These are phyloP conservation scores for Ceratocystis eucalypticola DNA, from an alignment of 2,329 filamentous ascomycete genomes.

Conservation along the genomic window DNA sequence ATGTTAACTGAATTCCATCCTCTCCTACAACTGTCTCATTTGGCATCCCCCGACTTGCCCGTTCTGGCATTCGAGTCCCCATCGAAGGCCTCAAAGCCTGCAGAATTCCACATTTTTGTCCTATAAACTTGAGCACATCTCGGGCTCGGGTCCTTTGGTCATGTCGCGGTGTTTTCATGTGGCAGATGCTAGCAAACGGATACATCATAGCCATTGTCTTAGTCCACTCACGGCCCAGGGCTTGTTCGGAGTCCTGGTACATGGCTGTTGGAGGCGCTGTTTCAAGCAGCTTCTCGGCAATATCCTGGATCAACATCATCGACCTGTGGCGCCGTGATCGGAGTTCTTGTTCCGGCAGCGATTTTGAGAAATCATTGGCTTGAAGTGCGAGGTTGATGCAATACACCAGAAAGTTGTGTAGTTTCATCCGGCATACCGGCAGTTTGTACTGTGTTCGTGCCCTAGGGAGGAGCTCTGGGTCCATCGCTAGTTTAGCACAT, in stretches of 20 bases:
- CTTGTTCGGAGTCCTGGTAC: neutral
- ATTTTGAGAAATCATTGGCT: neutral
- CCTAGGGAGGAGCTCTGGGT: neutral
- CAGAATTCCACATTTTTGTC: slow-evolving; percentile 14
- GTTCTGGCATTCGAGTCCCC: slow-evolving; percentile 11
- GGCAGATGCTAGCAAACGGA: slow-evolving; percentile 17
- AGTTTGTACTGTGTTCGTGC: slow-evolving; percentile 12
- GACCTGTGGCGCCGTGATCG: neutral
- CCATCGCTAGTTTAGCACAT: neutral
- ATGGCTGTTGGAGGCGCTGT: slow-evolving; percentile 10
- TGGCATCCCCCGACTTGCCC: slow-evolving; percentile 6
- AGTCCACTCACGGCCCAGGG: slow-evolving; percentile 5
- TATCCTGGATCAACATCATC: slow-evolving; percentile 9
- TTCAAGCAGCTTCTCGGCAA: slow-evolving; percentile 11
- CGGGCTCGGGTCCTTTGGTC: slow-evolving; percentile 14
- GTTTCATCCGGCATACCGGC: slow-evolving; percentile 15
- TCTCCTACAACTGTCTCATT: slow-evolving; percentile 7
- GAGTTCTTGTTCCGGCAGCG: neutral
- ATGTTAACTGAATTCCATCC: slow-evolving; percentile 19
- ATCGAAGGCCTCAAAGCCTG: slow-evolving; percentile 16
- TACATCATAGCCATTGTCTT: slow-evolving; percentile 19
- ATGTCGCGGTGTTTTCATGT: slow-evolving; percentile 17
- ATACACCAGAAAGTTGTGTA: slow-evolving; percentile 16
- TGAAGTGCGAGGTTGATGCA: slow-evolving; percentile 13
- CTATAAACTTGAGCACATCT: slow-evolving; percentile 17